Evolutionary conservation across 2,329 filamentous ascomycete genomes (phyloP).

Genomic region (Teratosphaeria pseudoeucalypti): DNA sequence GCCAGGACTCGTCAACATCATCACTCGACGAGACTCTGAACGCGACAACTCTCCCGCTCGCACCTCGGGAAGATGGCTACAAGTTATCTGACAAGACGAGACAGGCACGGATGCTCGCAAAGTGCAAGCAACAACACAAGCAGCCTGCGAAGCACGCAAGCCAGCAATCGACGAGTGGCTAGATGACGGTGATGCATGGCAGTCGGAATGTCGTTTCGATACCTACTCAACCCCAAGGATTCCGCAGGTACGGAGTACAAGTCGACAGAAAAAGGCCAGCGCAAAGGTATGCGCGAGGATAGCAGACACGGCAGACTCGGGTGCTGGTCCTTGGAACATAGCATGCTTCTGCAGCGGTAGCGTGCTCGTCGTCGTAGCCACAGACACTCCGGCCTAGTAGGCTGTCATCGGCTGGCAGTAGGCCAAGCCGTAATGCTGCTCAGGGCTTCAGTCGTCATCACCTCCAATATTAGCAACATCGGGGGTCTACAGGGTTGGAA

Average conservation of each 20-base stretch:
- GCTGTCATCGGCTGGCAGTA: not conserved
- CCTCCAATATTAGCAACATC: not conserved
- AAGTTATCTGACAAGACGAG: constrained; percentile 20
- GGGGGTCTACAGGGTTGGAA: not conserved
- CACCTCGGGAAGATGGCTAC: constrained; percentile 22
- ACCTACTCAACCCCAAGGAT: not conserved
- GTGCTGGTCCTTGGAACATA: constrained; percentile 22
- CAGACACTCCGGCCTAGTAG: not conserved
- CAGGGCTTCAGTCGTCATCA: not conserved
- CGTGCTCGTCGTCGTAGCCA: not conserved
- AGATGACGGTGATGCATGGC: not conserved
- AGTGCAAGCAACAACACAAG: constrained; percentile 17
- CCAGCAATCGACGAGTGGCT: constrained; percentile 5
- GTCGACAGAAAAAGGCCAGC: not conserved
- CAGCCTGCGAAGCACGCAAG: constrained; percentile 20
- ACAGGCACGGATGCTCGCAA: constrained; percentile 16
- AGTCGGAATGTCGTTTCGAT: not conserved
- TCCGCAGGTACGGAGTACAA: not conserved
- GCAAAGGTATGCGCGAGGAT: not conserved
- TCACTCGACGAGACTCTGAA: constrained; percentile 14
- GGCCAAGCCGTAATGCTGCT: not conserved
- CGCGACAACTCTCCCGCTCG: constrained; percentile 19
- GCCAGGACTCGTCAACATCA: constrained; percentile 12
- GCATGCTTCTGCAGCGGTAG: not conserved
- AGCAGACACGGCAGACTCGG: constrained; percentile 29